A percentile compares a stretch with the other conserved stretches of the same genome.
Evolutionary conservation across 345 rosid genomes (phyloP).

Genomic region (Brassica carinata): DNA sequence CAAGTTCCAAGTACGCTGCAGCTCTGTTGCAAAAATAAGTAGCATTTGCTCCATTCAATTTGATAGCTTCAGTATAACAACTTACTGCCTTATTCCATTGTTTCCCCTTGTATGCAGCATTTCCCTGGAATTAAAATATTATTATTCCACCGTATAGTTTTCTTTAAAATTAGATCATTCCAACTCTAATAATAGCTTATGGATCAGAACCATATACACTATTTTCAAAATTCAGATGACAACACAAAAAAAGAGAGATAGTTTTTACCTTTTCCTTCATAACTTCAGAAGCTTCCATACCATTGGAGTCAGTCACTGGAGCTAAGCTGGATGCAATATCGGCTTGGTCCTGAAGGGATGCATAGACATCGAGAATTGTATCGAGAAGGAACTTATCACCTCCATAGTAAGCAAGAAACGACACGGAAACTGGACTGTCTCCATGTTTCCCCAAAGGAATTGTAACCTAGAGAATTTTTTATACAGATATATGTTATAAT

Average conservation of each 20-base stretch:
- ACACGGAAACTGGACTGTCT: conserved; percentile 69
- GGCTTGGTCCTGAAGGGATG: conserved; percentile 81
- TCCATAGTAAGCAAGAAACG: conserved; percentile 77
- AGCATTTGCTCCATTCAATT: conserved; percentile 66
- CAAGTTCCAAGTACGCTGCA: conserved; percentile 83
- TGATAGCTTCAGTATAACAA: conserved; percentile 85
- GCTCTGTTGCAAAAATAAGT: conserved; percentile 83
- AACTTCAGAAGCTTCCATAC: conserved; percentile 74
- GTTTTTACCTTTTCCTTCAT: conserved; percentile 79
- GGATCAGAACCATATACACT: conserved; percentile 4
- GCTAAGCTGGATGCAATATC: conserved; percentile 55
- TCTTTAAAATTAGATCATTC: not conserved
- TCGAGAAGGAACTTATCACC: conserved; percentile 93
- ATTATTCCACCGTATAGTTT: conserved; percentile 12
- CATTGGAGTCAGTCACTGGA: conserved; percentile 53
- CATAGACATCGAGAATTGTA: conserved; percentile 70
- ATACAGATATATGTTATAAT: conserved; percentile 6
- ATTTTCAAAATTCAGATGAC: too few species aligned
- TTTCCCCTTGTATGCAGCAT: conserved; percentile 78
- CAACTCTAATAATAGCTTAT: not conserved
- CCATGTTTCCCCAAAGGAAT: conserved; percentile 81
- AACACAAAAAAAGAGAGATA: too few species aligned
- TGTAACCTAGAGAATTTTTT: conserved; percentile 57
- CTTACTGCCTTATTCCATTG: conserved; percentile 88
- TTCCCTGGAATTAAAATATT: conserved; percentile 61